Evolutionary conservation across 345 rosid species (phyloP).

Genomic region (Theobroma cacao): DNA sequence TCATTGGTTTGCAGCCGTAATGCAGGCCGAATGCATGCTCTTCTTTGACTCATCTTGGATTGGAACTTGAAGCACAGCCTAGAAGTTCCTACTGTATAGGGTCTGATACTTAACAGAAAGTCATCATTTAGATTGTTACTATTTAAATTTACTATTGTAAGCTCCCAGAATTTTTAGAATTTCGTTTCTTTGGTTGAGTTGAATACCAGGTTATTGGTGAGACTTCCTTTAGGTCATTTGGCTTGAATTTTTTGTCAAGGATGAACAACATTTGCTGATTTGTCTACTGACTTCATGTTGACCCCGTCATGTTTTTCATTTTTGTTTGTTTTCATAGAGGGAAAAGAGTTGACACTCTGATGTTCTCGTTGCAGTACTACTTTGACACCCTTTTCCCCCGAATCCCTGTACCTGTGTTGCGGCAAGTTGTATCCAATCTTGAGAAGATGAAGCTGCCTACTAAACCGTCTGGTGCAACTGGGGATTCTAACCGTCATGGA

Average conservation of each 20-base stretch:
- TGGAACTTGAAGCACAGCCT: conserved; percentile 21
- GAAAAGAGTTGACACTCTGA: neutral
- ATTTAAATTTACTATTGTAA: neutral
- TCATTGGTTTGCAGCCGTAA: conserved; percentile 13
- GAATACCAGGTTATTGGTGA: neutral
- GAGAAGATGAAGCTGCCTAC: conserved; percentile 90
- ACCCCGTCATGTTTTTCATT: neutral
- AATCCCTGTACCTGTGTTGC: conserved; percentile 91
- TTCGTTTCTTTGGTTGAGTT: neutral
- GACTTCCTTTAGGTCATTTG: neutral
- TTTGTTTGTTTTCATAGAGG: neutral
- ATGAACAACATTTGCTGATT: neutral
- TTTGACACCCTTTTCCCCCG: conserved; percentile 97
- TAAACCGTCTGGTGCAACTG: conserved; percentile 82
- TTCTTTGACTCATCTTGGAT: conserved; percentile 15
- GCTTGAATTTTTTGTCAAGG: neutral
- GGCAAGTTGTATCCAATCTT: conserved; percentile 72
- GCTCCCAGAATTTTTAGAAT: neutral
- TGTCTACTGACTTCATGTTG: neutral
- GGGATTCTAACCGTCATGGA: conserved; percentile 69
- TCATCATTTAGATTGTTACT: conserved; percentile 1
- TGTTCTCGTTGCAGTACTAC: conserved; percentile 68
- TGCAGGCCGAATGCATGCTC: conserved; percentile 18
- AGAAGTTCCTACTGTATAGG: conserved; percentile 16
- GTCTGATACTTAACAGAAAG: conserved; percentile 17